Evolutionary conservation across 2,329 filamentous ascomycete species (phyloP).

Genomic region (Pseudogymnoascus sp.): DNA sequence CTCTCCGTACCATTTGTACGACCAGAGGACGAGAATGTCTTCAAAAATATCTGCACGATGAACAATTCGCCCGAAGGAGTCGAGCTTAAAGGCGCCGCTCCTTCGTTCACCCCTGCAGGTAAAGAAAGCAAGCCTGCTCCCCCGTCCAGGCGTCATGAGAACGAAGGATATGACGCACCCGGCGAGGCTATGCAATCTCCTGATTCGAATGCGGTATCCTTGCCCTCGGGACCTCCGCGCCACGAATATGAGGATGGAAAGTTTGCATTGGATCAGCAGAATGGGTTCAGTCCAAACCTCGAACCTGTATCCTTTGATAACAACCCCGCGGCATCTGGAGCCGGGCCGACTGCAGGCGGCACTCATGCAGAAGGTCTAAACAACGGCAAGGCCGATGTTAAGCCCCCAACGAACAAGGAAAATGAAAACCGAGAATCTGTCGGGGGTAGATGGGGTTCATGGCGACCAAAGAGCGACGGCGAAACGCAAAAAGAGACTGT

Average conservation of each 20-base stretch:
- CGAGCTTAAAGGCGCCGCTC: constrained; percentile 42
- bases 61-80: constrained; percentile 46
- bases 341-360: background rate
- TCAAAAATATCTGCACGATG: constrained; percentile 66
- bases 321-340: background rate
- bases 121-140: background rate
- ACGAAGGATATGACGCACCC: background rate
- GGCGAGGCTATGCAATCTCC: background rate
- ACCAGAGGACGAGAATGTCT: constrained; percentile 75
- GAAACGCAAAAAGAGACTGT: constrained; percentile 22
- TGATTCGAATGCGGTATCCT: background rate
- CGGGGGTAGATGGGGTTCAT: constrained; percentile 61
- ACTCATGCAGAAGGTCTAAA: constrained; percentile 9
- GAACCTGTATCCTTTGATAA: background rate
- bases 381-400: constrained; percentile 10
- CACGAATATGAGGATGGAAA: background rate
- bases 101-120: constrained; percentile 25
- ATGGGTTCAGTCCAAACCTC: background rate
- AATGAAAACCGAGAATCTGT: constrained; percentile 36
- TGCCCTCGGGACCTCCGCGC: background rate
- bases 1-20: constrained; percentile 86
- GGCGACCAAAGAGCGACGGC: constrained; percentile 40
- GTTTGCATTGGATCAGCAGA: background rate
- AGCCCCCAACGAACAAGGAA: background rate
- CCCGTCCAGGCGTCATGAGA: background rate